phyloP scores from a whole-genome alignment of 2,329 filamentous ascomycete genomes.

The Aschersonia sp. region DNA sequence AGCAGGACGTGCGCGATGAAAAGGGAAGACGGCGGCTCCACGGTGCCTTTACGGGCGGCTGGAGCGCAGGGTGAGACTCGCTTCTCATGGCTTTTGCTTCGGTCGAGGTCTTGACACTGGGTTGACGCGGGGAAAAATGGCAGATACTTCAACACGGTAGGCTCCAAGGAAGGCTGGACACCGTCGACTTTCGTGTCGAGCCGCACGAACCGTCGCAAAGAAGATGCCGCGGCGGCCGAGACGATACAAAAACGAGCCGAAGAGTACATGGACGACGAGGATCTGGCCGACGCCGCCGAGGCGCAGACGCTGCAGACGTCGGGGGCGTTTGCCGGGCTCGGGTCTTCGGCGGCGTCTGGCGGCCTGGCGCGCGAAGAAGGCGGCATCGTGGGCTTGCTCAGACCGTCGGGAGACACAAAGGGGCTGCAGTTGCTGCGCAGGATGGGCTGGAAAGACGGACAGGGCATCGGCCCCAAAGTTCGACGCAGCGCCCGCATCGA shows the following conservation, averaged over 20 bases:
- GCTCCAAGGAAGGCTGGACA: constrained; percentile 95
- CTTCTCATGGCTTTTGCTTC: not conserved
- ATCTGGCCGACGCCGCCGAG: constrained; percentile 75
- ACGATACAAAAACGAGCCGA: constrained; percentile 53
- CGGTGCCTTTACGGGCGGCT: constrained; percentile 92
- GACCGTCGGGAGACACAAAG: constrained; percentile 64
- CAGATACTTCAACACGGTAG: constrained; percentile 95
- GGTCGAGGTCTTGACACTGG: not conserved
- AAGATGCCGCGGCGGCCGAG: constrained; percentile 31
- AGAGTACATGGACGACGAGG: constrained; percentile 98
- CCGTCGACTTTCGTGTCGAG: constrained; percentile 88
- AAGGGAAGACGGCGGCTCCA: constrained; percentile 80
- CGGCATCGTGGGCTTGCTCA: constrained; percentile 57
- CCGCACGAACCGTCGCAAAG: constrained; percentile 60
- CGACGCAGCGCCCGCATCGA: constrained; percentile 57
- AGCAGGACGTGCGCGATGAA: constrained; percentile 93
- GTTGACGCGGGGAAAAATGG: not conserved
- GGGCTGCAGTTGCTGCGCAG: constrained; percentile 70
- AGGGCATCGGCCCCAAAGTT: constrained; percentile 82
- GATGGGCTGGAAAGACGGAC: constrained; percentile 94
- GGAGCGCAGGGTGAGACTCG: constrained; percentile 70
- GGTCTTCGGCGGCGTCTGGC: constrained; percentile 44
- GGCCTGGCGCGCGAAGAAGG: constrained; percentile 22
- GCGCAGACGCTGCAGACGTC: constrained; percentile 59
- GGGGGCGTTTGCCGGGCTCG: constrained; percentile 61